Percentiles rank a stretch among this genome's conserved stretches.
phyloP scores from a whole-genome alignment of 345 rosid species.

The Camelina sativa region DNA sequence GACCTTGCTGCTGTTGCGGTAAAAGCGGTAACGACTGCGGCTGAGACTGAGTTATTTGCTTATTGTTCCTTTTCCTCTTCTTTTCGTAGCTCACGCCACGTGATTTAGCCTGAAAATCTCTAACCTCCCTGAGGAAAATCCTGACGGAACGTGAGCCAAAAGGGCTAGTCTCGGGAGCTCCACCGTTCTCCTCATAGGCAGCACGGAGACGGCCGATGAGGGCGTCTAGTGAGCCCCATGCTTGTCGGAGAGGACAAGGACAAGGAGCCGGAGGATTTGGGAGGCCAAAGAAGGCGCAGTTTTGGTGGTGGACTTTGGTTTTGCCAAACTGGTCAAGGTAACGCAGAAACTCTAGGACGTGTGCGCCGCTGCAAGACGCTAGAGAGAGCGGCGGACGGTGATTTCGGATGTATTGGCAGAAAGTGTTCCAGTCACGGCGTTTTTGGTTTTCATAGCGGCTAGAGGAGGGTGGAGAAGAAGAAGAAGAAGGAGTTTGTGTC shows the following conservation, averaged over 20 bases:
- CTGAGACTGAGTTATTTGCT: constrained; percentile 35
- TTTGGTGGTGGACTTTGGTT: constrained; percentile 61
- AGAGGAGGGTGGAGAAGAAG: constrained; percentile 37
- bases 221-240: constrained; percentile 96
- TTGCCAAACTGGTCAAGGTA: constrained; percentile 41
- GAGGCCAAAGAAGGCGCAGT: constrained; percentile 82
- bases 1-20: constrained; percentile 29
- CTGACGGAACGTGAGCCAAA: constrained; percentile 86
- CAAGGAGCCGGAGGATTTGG: constrained; percentile 90
- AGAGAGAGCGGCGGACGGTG: constrained; percentile 79
- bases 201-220: constrained; percentile 91
- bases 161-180: constrained; percentile 77
- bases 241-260: constrained; percentile 89
- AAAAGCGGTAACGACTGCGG: constrained; percentile 28
- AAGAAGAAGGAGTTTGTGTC: constrained; percentile 28
- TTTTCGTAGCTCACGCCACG: constrained; percentile 92
- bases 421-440: constrained; percentile 91
- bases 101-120: constrained; percentile 86
- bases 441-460: constrained; percentile 91
- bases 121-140: constrained; percentile 77
- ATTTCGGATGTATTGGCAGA: constrained; percentile 83
- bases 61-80: constrained; percentile 79
- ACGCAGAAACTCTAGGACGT: constrained; percentile 80
- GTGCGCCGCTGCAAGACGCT: constrained; percentile 74
- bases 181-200: constrained; percentile 87